These are phyloP conservation scores for Spencermartinsiella europaea DNA, from an alignment of 805 yeast genomes.

Conservation along the genomic window DNA sequence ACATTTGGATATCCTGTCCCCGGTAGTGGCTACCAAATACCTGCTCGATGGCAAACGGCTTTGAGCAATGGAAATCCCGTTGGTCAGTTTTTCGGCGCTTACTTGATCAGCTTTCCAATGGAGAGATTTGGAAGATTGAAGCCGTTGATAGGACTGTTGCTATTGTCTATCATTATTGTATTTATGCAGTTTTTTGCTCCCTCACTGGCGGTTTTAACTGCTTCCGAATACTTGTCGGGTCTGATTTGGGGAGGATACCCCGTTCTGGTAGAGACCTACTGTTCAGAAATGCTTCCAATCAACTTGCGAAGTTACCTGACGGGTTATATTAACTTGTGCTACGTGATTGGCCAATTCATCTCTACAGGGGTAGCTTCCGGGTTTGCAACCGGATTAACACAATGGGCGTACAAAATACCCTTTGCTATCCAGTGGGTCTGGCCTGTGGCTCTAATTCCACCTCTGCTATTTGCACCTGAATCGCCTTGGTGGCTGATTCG, in stretches of 20 bases:
- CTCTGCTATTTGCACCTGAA: slow-evolving; percentile 43
- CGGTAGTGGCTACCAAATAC: slow-evolving; percentile 11
- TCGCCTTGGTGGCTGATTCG: slow-evolving; percentile 54
- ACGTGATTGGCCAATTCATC: slow-evolving; percentile 53
- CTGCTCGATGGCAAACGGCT: slow-evolving; percentile 34
- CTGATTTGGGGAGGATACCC: slow-evolving; percentile 50
- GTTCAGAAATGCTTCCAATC: slow-evolving; percentile 50
- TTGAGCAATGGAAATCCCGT: slow-evolving; percentile 22
- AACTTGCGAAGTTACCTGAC: slow-evolving; percentile 45
- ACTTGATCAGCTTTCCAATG: slow-evolving; percentile 38
- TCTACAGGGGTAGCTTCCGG: slow-evolving; percentile 47
- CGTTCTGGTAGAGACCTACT: slow-evolving; percentile 45
- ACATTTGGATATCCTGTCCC: slow-evolving; percentile 36
- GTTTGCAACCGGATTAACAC: slow-evolving; percentile 20
- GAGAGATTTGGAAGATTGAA: slow-evolving; percentile 42
- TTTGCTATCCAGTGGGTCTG: slow-evolving; percentile 56
- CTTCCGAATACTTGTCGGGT: slow-evolving; percentile 34
- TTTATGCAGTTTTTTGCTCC: slow-evolving; percentile 44
- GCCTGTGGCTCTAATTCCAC: slow-evolving; percentile 44
- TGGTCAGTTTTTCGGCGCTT: slow-evolving; percentile 43
- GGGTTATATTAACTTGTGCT: slow-evolving; percentile 46
- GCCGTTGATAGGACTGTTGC: slow-evolving; percentile 35
- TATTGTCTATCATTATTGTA: slow-evolving; percentile 33
- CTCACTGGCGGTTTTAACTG: slow-evolving; percentile 32
- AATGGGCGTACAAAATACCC: slow-evolving; percentile 46